Conservation (phyloP, 176 grass and related monocot species). For the Themeda triandra region DNA sequence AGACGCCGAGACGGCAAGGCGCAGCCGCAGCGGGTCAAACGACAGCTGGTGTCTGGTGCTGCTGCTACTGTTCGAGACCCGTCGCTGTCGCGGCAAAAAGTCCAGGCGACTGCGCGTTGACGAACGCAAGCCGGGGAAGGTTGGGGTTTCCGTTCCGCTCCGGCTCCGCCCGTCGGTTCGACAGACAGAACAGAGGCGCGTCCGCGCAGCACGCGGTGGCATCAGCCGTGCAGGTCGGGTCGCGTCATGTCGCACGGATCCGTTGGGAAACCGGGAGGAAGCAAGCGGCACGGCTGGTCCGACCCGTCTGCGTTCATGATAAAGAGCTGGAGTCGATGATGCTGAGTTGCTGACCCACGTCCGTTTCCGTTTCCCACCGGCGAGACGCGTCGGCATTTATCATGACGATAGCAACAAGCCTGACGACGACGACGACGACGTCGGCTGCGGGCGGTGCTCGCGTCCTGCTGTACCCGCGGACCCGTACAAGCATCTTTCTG, state of each 20-base stretch:
- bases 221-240: no score
- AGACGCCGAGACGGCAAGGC: neutral
- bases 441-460: no score
- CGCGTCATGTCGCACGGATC: no score
- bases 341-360: no score
- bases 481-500: no score
- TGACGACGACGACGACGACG: no score
- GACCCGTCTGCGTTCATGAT: no score
- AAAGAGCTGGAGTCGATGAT: no score
- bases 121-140: neutral
- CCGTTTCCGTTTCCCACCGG: neutral
- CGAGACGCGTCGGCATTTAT: neutral
- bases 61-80: neutral
- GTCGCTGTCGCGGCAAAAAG: neutral
- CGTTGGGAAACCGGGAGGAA: neutral
- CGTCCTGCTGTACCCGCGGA: neutral
- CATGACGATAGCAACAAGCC: neutral
- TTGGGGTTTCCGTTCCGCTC: neutral
- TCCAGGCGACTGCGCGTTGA: conserved; percentile 18
- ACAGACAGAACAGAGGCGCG: no score
- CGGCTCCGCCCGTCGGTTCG: neutral
- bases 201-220: neutral
- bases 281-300: no score
- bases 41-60: neutral
- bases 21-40: neutral